Conservation (phyloP, 768 basidiomycete genomes). For the Boletus insuetus region DNA sequence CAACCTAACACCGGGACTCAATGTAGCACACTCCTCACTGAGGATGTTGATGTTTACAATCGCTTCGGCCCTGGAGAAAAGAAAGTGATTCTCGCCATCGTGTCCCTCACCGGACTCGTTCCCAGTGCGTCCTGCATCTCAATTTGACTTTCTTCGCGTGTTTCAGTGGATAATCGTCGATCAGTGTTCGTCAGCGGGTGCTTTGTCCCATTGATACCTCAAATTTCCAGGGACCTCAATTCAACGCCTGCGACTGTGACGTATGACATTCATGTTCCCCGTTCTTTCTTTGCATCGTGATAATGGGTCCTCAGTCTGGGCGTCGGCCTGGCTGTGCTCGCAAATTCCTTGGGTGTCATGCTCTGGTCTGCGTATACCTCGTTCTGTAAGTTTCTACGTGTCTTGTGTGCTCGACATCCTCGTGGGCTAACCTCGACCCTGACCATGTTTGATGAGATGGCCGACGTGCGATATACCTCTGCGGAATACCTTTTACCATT, state of each 20-base stretch:
- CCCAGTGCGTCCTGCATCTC: slow-evolving; percentile 44
- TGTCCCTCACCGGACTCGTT: slow-evolving; percentile 60
- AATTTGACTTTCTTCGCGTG: background rate
- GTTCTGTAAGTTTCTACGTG: slow-evolving; percentile 39
- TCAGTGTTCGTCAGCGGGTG: slow-evolving; percentile 66
- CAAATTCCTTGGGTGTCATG: slow-evolving; percentile 44
- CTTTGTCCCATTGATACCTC: slow-evolving; percentile 73
- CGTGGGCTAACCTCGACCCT: background rate
- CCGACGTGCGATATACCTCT: slow-evolving; percentile 56
- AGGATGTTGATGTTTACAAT: slow-evolving; percentile 51
- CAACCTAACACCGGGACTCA: background rate
- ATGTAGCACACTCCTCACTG: slow-evolving; percentile 1
- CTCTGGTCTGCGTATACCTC: slow-evolving; percentile 51
- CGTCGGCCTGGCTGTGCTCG: slow-evolving; percentile 49
- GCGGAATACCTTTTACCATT: slow-evolving; percentile 55
- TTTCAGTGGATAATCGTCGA: background rate
- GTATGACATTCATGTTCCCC: slow-evolving; percentile 25
- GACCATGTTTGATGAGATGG: slow-evolving; percentile 49
- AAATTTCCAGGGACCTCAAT: slow-evolving; percentile 63
- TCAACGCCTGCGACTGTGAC: slow-evolving; percentile 58
- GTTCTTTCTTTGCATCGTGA: background rate
- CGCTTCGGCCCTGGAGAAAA: slow-evolving; percentile 57
- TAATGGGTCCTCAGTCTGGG: slow-evolving; percentile 35
- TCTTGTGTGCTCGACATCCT: background rate
- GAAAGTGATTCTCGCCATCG: slow-evolving; percentile 51